phyloP scores from a whole-genome alignment of 129 eudicot genomes.

The Flaveria sonorensis region DNA sequence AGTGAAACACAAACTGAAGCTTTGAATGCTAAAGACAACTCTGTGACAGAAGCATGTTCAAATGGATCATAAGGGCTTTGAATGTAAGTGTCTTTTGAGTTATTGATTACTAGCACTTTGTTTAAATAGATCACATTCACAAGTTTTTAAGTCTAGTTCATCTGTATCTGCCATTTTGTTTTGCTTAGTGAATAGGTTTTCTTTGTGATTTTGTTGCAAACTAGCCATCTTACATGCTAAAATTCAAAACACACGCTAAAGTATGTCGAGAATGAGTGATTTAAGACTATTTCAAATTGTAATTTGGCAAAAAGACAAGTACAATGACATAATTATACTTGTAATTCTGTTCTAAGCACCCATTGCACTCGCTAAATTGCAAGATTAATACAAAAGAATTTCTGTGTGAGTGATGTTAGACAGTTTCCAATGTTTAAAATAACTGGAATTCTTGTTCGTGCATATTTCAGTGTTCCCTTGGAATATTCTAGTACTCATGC shows the following conservation, averaged over 20 bases:
- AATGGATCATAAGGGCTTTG: constrained; percentile 49
- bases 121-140: neutral
- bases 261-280: neutral
- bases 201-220: neutral
- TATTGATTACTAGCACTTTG: neutral
- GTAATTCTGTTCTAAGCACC: neutral
- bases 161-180: neutral
- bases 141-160: neutral
- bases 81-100: constrained; percentile 42
- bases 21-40: constrained; percentile 39
- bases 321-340: neutral
- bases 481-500: no score
- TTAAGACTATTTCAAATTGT: neutral
- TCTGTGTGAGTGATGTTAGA: neutral
- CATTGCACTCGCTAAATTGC: no score
- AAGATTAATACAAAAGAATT: neutral
- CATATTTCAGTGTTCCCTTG: neutral
- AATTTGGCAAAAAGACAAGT: constrained; percentile 7
- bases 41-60: constrained; percentile 44
- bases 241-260: neutral
- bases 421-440: neutral
- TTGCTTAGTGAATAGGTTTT: neutral
- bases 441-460: neutral
- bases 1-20: constrained; percentile 36
- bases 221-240: neutral